phyloP scores from a whole-genome alignment of 1,284 basidiomycete species.

The Schizopora paradoxa region DNA sequence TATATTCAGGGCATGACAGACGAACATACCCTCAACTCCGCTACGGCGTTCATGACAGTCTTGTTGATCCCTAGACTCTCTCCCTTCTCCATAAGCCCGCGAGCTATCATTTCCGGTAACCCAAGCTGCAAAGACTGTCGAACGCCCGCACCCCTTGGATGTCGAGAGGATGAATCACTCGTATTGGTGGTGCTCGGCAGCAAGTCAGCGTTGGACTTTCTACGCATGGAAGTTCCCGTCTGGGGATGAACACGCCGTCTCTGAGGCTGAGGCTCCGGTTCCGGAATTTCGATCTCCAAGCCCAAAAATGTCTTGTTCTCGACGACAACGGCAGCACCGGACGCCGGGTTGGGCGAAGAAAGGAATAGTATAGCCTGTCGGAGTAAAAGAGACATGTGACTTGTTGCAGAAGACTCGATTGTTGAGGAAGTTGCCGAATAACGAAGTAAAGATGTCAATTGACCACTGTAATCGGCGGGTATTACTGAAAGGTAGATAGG shows the following conservation, averaged over 20 bases:
- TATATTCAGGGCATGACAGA: not conserved
- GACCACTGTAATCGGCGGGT: conserved; percentile 75
- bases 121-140: conserved; percentile 43
- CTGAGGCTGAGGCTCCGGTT: conserved; percentile 38
- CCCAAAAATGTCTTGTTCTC: conserved; percentile 78
- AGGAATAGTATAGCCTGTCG: conserved; percentile 78
- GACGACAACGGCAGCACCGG: conserved; percentile 68
- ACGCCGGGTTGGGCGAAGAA: conserved; percentile 64
- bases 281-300: conserved; percentile 61
- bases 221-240: not conserved
- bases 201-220: not conserved
- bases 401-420: conserved; percentile 31
- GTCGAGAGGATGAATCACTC: not conserved
- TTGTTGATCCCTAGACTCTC: conserved; percentile 78
- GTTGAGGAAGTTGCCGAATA: conserved; percentile 58
- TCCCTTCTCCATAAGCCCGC: conserved; percentile 66
- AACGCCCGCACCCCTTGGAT: conserved; percentile 20
- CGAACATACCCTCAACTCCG: conserved; percentile 57
- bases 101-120: conserved; percentile 65
- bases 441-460: conserved; percentile 77
- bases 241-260: conserved; percentile 35
- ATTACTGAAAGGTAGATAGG: conserved; percentile 67
- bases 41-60: conserved; percentile 70
- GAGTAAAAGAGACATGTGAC: conserved; percentile 67
- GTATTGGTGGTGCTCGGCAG: not conserved